These are phyloP conservation scores for Leishmania mexicana DNA, from an alignment of 208 protist species.

Conservation along the genomic window DNA sequence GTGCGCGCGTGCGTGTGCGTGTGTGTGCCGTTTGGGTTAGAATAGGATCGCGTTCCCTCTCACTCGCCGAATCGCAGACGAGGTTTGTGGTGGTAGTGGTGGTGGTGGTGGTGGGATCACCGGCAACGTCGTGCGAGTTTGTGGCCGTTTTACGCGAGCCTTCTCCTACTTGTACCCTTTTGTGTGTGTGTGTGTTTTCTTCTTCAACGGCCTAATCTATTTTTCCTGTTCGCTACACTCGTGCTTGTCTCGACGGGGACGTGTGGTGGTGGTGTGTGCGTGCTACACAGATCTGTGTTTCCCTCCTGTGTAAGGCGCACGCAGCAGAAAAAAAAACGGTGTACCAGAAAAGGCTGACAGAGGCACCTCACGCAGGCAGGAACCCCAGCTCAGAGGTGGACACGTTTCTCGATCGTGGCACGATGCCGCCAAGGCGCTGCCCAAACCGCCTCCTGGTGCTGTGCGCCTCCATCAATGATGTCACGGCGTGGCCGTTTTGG, in stretches of 20 bases:
- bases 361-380: background rate
- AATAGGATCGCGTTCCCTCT: no score
- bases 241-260: background rate
- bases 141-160: no score
- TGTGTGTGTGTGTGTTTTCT: background rate
- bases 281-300: background rate
- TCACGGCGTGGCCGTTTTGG: slow-evolving; percentile 88
- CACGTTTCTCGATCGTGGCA: background rate
- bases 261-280: background rate
- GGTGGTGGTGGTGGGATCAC: no score
- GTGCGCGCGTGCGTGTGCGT: background rate
- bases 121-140: no score
- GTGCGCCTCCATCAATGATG: slow-evolving; percentile 85
- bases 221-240: no score
- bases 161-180: no score
- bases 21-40: background rate
- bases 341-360: background rate
- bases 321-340: background rate
- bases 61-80: no score
- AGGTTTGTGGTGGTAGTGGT: no score
- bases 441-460: slow-evolving; percentile 72
- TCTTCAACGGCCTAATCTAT: no score
- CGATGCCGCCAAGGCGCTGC: slow-evolving; percentile 29
- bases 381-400: background rate
- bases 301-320: background rate